These are phyloP conservation scores for Verticillium longisporum DNA, from an alignment of 2,329 filamentous ascomycete genomes.

Conservation along the genomic window DNA sequence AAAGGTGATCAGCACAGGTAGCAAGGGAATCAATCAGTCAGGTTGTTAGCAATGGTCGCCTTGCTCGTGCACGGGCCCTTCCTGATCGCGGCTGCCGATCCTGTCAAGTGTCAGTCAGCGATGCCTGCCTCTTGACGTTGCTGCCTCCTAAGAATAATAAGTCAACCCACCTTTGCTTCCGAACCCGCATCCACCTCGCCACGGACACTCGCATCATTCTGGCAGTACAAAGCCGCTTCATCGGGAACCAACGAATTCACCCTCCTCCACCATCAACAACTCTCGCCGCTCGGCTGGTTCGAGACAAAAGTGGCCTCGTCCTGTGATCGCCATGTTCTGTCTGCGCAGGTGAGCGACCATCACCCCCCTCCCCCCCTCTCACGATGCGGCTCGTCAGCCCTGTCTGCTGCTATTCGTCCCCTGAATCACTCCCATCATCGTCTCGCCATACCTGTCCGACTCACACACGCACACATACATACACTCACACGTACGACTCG, in stretches of 20 bases:
- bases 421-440: background rate
- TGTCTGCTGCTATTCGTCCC: background rate
- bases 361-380: background rate
- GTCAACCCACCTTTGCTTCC: background rate
- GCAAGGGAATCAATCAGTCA: background rate
- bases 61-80: background rate
- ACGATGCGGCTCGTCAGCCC: slow-evolving; percentile 1
- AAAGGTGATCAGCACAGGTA: background rate
- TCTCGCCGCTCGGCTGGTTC: background rate
- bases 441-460: background rate
- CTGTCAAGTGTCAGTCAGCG: background rate
- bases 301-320: background rate
- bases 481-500: too few relatives aligned
- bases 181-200: background rate
- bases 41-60: background rate
- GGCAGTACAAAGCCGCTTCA: background rate
- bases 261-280: background rate
- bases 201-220: background rate
- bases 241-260: background rate
- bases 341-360: slow-evolving; percentile 43
- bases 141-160: background rate
- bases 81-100: background rate
- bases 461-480: too few relatives aligned
- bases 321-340: slow-evolving; percentile 47
- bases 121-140: background rate